Percentiles rank a stretch among this genome's conserved stretches.
These are phyloP conservation scores for Phialemonium atrogriseum DNA, from an alignment of 2,329 filamentous ascomycete genomes.

Conservation along the genomic window DNA sequence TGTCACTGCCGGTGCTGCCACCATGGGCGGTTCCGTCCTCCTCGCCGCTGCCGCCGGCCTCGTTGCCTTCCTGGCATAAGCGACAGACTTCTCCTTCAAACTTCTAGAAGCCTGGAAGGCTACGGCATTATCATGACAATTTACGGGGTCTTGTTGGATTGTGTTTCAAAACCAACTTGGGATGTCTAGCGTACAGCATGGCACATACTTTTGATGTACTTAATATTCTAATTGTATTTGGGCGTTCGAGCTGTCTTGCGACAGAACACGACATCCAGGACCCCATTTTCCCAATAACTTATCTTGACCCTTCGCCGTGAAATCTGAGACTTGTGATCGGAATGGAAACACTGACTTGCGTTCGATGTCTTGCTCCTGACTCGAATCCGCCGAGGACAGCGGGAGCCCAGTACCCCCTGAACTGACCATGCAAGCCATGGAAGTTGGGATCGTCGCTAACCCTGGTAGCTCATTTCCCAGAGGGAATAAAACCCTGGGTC, in stretches of 20 bases:
- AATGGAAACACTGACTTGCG: too few species aligned
- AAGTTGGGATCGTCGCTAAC: too few species aligned
- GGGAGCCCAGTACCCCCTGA: too few species aligned
- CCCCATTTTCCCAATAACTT: too few species aligned
- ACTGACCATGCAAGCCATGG: too few species aligned
- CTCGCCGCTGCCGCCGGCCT: slow-evolving; percentile 48
- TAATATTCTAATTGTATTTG: slow-evolving; percentile 41
- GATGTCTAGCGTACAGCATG: slow-evolving; percentile 14
- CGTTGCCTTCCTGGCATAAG: slow-evolving; percentile 47
- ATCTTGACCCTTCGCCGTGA: too few species aligned
- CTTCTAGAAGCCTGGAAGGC: slow-evolving; percentile 29
- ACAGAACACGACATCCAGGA: too few species aligned
- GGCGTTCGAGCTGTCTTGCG: slow-evolving; percentile 14
- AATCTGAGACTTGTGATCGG: too few species aligned
- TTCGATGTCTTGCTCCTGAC: too few species aligned
- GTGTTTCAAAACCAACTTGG: slow-evolving; percentile 23
- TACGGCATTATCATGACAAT: slow-evolving; percentile 27
- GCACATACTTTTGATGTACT: slow-evolving; percentile 28
- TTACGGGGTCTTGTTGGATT: slow-evolving; percentile 20
- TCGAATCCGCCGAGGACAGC: too few species aligned
- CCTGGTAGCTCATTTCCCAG: too few species aligned
- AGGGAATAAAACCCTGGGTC: too few species aligned
- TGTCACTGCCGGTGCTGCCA: slow-evolving; percentile 43
- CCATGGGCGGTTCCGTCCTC: slow-evolving; percentile 43
- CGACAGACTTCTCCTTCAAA: slow-evolving; percentile 20